Evolutionary conservation across 495 filamentous ascomycete species (phyloP).

Genomic region (Neurospora discreta): DNA sequence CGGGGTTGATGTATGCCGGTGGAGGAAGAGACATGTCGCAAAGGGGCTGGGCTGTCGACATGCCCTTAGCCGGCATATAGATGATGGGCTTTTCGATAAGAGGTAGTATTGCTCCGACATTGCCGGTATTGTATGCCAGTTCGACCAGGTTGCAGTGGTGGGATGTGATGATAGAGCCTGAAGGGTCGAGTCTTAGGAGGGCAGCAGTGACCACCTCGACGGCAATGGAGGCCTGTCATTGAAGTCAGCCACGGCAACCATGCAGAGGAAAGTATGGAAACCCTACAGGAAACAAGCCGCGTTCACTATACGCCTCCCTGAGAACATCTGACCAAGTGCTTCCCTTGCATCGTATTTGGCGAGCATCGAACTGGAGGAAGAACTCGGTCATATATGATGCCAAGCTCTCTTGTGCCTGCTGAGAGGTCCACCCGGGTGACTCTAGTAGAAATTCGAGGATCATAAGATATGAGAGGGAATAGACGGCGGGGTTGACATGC

Average conservation of each 20-base stretch:
- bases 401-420: constrained; percentile 15
- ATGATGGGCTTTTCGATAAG: constrained; percentile 59
- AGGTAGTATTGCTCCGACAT: constrained; percentile 47
- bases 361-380: constrained; percentile 31
- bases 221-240: constrained; percentile 42
- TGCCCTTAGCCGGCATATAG: constrained; percentile 45
- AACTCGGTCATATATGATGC: constrained; percentile 27
- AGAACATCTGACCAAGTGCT: constrained; percentile 20
- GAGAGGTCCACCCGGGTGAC: constrained; percentile 4
- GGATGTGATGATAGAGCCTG: constrained; percentile 58
- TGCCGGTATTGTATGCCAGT: constrained; percentile 41
- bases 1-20: constrained; percentile 41
- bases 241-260: neutral
- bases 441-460: constrained; percentile 21
- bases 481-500: constrained; percentile 26
- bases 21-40: constrained; percentile 26
- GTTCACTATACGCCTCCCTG: constrained; percentile 8
- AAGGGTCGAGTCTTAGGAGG: constrained; percentile 61
- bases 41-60: constrained; percentile 11
- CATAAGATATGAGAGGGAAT: constrained; percentile 35
- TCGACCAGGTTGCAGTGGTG: constrained; percentile 51
- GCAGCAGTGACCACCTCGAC: constrained; percentile 50
- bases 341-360: constrained; percentile 35
- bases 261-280: neutral
- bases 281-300: constrained; percentile 28